Evolutionary conservation across 2,329 filamentous ascomycete species (phyloP), one percentile per base, ranked within the genome.

Genomic region (Microsporum ferrugineum): DNA sequence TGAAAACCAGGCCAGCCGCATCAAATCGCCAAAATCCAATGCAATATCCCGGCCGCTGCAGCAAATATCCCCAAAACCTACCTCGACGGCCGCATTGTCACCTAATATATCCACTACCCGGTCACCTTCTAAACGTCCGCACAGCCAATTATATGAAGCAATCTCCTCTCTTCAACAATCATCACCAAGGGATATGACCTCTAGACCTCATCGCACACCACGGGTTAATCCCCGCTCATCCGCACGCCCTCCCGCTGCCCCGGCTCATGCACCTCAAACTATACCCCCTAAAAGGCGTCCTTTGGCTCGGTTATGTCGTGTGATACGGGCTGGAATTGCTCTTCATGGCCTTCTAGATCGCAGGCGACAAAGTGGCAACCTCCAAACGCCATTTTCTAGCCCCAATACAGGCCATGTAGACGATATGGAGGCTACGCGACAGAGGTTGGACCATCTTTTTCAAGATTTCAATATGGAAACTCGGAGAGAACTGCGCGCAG

Each of bases 401-500:
- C 62, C 51, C 29, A 60, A 61, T 27, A 47, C 59, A 53, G 31
- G 39, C 31, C n/a, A 33, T 5, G 31, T 27, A 10, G 64, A 68
- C 41, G 63, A 67, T 36, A 47, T 68, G 12, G 66, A 66, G 31
- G 61, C 63, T 57, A 65, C 68, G 14, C 69, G 69, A 61, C 65
- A 67, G 60, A 70, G 70, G 1, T 57, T 75, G 23, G 72, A 77
- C 53, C 49, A 67, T 33, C 63, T 73, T 27, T 76, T 77, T 62
- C 62, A 65, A 51, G 73, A 71, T n/a, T 73, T 78, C 56, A 68
- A 71, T 47, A 64, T 67, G 6, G 69, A 72, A 2, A 75, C 72
- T 23, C 69, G 72, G 65, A 69, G 73, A 63, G 73, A 77, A 63
- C 61, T 79, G 60, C 70, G 72, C 62, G 73, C 72, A 53, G 75